phyloP scores from a whole-genome alignment of 306 rosid genomes.

The Dryas drummondii region DNA sequence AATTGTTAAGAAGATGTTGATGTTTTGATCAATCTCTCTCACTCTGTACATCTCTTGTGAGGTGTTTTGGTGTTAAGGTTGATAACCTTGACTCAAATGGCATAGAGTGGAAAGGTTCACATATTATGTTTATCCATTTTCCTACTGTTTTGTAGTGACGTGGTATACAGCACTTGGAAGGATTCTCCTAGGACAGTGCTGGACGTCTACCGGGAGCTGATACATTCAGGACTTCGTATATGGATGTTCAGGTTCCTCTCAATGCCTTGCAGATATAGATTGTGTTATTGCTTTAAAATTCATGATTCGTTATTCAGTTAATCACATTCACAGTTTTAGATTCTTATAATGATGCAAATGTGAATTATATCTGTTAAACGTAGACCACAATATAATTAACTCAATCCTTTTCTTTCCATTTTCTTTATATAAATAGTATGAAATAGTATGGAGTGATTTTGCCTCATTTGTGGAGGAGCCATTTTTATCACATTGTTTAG shows the following conservation, averaged over 20 bases:
- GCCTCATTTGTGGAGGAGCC: neutral
- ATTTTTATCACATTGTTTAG: neutral
- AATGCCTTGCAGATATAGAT: neutral
- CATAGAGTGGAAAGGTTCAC: neutral
- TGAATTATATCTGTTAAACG: neutral
- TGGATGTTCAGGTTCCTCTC: slow-evolving; percentile 84
- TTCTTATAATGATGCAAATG: neutral
- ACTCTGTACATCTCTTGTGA: neutral
- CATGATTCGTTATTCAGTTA: neutral
- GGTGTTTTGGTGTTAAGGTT: neutral
- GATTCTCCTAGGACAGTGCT: slow-evolving; percentile 80
- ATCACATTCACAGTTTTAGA: neutral
- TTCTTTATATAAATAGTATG: neutral
- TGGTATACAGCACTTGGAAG: slow-evolving; percentile 47
- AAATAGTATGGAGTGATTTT: neutral
- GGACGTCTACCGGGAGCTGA: slow-evolving; percentile 63
- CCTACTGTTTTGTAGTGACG: slow-evolving; percentile 38
- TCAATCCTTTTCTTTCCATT: neutral
- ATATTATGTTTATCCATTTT: neutral
- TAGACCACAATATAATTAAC: neutral
- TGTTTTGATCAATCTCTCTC: neutral
- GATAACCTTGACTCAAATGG: neutral
- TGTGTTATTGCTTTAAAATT: neutral
- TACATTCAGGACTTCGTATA: slow-evolving; percentile 61
- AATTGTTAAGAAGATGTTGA: neutral